phyloP scores from a whole-genome alignment of 352 stramenopile species.

The Phytopythium ostracodes region DNA sequence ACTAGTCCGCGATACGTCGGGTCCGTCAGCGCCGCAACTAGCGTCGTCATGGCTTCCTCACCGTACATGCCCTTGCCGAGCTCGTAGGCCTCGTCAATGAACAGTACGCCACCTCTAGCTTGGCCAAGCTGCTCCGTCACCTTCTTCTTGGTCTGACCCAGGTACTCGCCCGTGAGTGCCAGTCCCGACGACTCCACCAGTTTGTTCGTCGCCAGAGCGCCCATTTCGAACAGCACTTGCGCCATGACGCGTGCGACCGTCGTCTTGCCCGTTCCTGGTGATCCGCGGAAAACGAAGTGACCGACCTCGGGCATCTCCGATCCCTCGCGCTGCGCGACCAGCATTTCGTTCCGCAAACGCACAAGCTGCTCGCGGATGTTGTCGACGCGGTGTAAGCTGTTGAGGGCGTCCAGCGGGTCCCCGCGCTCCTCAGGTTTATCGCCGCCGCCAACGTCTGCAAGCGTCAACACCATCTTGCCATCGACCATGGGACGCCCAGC shows the following conservation, averaged over 20 bases:
- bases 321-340: constrained; percentile 66
- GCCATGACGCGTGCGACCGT: constrained; percentile 90
- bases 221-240: constrained; percentile 92
- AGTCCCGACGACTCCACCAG: constrained; percentile 88
- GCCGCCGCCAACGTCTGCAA: constrained; percentile 56
- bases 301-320: constrained; percentile 51
- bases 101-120: constrained; percentile 89
- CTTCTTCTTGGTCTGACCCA: constrained; percentile 89
- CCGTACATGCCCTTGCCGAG: constrained; percentile 77
- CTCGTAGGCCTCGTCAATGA: constrained; percentile 93
- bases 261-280: constrained; percentile 86
- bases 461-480: constrained; percentile 33
- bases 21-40: constrained; percentile 89
- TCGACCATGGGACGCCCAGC: constrained; percentile 37
- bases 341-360: constrained; percentile 52
- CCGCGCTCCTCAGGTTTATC: constrained; percentile 5
- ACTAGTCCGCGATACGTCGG: constrained; percentile 81
- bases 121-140: constrained; percentile 85
- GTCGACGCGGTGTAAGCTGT: constrained; percentile 59
- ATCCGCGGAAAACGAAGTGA: constrained; percentile 88
- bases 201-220: constrained; percentile 87
- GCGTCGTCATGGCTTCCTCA: constrained; percentile 87
- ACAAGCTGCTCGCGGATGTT: constrained; percentile 49
- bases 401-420: constrained; percentile 41
- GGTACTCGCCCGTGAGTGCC: constrained; percentile 84